Percentiles rank a stretch among this genome's conserved stretches.
phyloP scores from a whole-genome alignment of 495 filamentous ascomycete species.

The Penicillium cinerascens region DNA sequence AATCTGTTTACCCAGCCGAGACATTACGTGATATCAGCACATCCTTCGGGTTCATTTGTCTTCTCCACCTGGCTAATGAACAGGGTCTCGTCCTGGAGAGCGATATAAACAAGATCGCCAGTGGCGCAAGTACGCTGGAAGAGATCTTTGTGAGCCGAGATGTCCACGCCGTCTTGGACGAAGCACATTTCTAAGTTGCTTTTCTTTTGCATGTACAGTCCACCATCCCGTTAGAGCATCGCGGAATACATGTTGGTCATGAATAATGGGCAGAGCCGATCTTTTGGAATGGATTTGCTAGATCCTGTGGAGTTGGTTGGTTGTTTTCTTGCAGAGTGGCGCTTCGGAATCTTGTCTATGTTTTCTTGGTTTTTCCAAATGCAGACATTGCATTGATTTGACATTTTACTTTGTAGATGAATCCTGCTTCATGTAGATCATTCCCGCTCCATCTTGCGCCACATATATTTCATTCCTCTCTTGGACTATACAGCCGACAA shows the following conservation, averaged over 20 bases:
- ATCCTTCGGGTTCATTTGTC: conserved; percentile 93
- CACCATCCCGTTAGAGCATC: conserved; percentile 5
- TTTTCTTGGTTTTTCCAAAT: conserved; percentile 3
- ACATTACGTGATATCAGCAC: conserved; percentile 93
- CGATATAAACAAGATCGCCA: conserved; percentile 33
- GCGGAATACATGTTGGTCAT: conserved; percentile 14
- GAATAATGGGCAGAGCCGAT: conserved; percentile 21
- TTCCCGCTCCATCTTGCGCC: background rate
- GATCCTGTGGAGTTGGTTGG: conserved; percentile 31
- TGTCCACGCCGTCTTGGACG: conserved; percentile 39
- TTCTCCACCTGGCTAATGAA: conserved; percentile 95
- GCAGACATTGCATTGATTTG: background rate
- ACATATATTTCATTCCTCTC: background rate
- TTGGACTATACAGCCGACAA: too few species aligned
- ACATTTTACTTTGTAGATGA: background rate
- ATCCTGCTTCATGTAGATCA: background rate
- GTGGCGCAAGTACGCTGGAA: conserved; percentile 32
- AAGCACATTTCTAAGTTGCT: conserved; percentile 28
- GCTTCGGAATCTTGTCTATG: conserved; percentile 8
- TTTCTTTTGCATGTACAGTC: conserved; percentile 25
- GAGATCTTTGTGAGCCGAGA: conserved; percentile 45
- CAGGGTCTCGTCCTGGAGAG: conserved; percentile 73
- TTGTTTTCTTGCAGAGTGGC: conserved; percentile 24
- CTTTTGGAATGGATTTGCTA: conserved; percentile 10
- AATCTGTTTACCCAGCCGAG: conserved; percentile 77